Base-by-base conservation (phyloP, 2,329 filamentous ascomycete species). In the Cercospora beticola region DNA sequence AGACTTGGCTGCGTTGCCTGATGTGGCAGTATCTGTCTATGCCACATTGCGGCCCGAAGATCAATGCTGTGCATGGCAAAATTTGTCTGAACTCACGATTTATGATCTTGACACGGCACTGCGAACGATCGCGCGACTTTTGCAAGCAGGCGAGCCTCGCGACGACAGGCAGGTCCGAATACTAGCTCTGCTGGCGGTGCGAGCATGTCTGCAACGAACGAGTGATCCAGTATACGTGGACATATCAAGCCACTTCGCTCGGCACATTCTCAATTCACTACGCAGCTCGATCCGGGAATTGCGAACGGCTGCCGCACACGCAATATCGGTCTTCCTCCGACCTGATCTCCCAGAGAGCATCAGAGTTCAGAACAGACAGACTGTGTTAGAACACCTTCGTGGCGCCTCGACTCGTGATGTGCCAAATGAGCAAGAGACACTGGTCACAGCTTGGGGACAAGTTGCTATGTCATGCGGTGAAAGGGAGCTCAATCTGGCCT, bases 261-360 rank as follows among this genome's bases (percentile, higher is more conserved):
- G 94, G 75, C 94, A 92, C 87, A 94, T 93, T 76, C 82, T 97
- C 4, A 88, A 90, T 73, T 92, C 91, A 0, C 82, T 98, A 46
- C 89, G 90, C 71, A 97, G 94, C 79, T 96, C 94, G 1, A 80
- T 93, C 21, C 87, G 94, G 76, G 95, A 98, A 78, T 82, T 98
- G 30, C 89, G 94, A 33, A 87, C 97, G 74, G 90, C 90, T 43
- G 91, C 94, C 67, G 91, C 90, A 83, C 90, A 83, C 10, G 72
- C 68, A 8, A 61, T 74, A 52, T 64, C 88, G 59, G 82, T 85
- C 0, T 96, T 95, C 77, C 80, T 94, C 40, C 82, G 84, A 63
- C 79, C 82, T 54, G 77, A 80, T 64, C 74, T 87, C 43, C 79
- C 83, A 16, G 75, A 79, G 49, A 81, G 84, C 40, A 77, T 88